Evolutionary conservation across 2,329 filamentous ascomycete genomes (phyloP).

Genomic region (Lasiodiplodia citricola): DNA sequence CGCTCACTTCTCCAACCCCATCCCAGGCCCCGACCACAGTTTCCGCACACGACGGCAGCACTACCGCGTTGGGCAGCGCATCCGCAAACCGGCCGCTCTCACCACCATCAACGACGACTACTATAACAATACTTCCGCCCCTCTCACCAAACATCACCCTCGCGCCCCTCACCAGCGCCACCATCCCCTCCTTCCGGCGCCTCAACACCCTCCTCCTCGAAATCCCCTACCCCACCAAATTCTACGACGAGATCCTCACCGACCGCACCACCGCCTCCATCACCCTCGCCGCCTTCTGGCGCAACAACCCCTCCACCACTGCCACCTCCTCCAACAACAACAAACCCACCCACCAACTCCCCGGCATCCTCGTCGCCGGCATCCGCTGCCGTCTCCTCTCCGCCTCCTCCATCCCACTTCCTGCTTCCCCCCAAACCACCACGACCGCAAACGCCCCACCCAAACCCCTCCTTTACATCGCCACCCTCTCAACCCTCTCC

Average conservation of each 20-base stretch:
- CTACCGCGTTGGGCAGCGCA: not conserved
- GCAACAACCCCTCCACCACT: too few relatives aligned
- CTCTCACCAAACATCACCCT: constrained; percentile 59
- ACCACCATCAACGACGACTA: not conserved
- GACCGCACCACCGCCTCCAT: constrained; percentile 59
- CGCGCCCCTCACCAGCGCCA: constrained; percentile 56
- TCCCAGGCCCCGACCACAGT: not conserved
- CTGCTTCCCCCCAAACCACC: constrained; percentile 20
- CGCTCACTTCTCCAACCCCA: constrained; percentile 16
- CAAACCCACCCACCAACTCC: constrained; percentile 33
- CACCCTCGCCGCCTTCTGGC: constrained; percentile 65
- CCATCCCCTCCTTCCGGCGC: constrained; percentile 62
- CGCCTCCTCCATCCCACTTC: constrained; percentile 24
- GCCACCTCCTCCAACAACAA: not conserved
- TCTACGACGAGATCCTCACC: constrained; percentile 65
- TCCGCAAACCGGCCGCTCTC: constrained; percentile 24
- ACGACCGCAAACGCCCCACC: not conserved
- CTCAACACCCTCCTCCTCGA: constrained; percentile 65
- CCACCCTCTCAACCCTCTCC: constrained; percentile 64
- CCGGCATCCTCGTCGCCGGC: constrained; percentile 48
- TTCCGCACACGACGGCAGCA: constrained; percentile 20
- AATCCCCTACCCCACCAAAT: constrained; percentile 64
- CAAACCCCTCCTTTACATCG: constrained; percentile 61
- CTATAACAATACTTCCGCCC: constrained; percentile 33
- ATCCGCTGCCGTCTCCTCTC: constrained; percentile 54